Evolutionary conservation across 2,329 filamentous ascomycete species (phyloP), one percentile per base, ranked within the genome.

Genomic region (Helotiales sp.): DNA sequence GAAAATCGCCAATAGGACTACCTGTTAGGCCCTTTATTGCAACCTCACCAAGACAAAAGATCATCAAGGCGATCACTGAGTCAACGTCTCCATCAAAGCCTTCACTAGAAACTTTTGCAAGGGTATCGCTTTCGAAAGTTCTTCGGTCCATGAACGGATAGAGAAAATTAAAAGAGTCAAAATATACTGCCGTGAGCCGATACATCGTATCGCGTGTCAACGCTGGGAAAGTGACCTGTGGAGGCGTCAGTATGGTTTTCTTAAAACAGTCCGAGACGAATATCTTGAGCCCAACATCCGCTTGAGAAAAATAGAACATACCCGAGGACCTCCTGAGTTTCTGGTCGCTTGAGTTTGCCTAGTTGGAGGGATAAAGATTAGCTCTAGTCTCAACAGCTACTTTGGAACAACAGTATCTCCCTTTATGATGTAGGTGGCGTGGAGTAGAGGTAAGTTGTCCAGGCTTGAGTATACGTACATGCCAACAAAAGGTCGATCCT

Each of bases 111-210:
- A 88, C 80, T 6, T 79, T 76, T 1, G 78, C 76, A 8, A 89
- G 73, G 1, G 80, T 82, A 43, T 82, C 79, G 7, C 81, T 79
- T 69, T 82, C 78, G 74, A 89, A 89, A 24, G 77, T 78, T 37
- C 86, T 82, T n/a, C 85, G 80, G 69, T 88, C 86, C 73, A 89
- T 79, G 43, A 89, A 82, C 0, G 87, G 87, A 71, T 85, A 84
- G 15, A 88, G 73, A 13, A 86, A 79, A 73, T 89, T 89, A 77
- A 87, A 86, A 1, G 82, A 84, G 71, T 87, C 83, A 73, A 89
- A 89, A 72, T 86, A 89, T 0, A 82, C 80, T 58, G 84, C 84
- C 65, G 82, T 81, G 43, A 86, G 79, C 26, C 79, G 78, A 65
- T 83, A 80, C 77, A 88, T 84, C 2, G 79, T 79, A 6, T 86